These are phyloP conservation scores for Spencermartinsiella ligniputridi DNA, from an alignment of 1,139 yeast genomes.

Conservation along the genomic window DNA sequence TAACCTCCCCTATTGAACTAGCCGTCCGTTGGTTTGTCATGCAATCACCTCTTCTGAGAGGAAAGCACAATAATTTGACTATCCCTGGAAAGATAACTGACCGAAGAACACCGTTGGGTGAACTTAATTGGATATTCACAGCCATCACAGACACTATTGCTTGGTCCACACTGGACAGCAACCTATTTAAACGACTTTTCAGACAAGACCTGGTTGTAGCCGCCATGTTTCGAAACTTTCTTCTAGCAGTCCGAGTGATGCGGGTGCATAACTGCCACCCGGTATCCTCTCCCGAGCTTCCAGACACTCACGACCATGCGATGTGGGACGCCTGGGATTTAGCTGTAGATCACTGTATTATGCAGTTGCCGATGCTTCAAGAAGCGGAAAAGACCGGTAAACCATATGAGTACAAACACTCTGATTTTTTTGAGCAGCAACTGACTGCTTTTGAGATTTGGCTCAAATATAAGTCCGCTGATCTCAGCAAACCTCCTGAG, in stretches of 20 bases:
- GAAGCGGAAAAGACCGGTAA: conserved; percentile 33
- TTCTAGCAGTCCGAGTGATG: conserved; percentile 91
- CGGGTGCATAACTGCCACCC: conserved; percentile 93
- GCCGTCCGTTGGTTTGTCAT: conserved; percentile 89
- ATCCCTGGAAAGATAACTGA: conserved; percentile 92
- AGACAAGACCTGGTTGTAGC: conserved; percentile 97
- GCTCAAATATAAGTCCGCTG: conserved; percentile 83
- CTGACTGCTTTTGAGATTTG: conserved; percentile 94
- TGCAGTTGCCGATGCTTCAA: conserved; percentile 40
- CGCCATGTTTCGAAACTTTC: conserved; percentile 85
- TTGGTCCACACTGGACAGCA: conserved; percentile 88
- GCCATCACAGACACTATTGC: conserved; percentile 98
- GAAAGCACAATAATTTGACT: conserved; percentile 32
- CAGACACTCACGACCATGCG: conserved; percentile 76
- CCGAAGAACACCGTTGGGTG: conserved; percentile 92
- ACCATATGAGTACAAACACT: conserved; percentile 64
- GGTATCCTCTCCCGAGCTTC: conserved; percentile 87
- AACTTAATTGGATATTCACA: conserved; percentile 94
- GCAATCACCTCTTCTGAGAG: conserved; percentile 52
- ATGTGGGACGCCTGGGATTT: conserved; percentile 99
- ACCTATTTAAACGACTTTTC: conserved; percentile 81
- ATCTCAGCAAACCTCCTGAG: conserved; percentile 76
- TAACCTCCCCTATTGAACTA: conserved; percentile 93
- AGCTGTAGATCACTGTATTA: conserved; percentile 89
- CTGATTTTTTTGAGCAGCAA: conserved; percentile 93